phyloP scores from a whole-genome alignment of 129 eudicot species.

The Rutidosis leptorrhynchoides region DNA sequence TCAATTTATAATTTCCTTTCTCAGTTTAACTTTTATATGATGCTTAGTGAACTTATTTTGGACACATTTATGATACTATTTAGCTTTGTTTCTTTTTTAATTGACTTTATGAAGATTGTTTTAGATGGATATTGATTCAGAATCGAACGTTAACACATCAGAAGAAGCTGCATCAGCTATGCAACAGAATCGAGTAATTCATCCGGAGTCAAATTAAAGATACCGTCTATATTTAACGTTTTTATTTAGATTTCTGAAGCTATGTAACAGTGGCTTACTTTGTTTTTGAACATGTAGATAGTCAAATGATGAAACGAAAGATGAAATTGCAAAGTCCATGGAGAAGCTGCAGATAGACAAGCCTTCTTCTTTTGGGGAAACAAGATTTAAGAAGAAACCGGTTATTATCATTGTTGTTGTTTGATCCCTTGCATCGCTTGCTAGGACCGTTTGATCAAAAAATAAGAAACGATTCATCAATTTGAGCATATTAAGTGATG shows the following conservation, averaged over 20 bases:
- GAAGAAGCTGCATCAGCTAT: constrained; percentile 37
- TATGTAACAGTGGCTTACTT: neutral
- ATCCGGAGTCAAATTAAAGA: constrained; percentile 25
- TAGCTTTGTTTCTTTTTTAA: neutral
- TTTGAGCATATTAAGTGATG: too few species aligned
- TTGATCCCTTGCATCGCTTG: too few species aligned
- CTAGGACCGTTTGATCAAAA: too few species aligned
- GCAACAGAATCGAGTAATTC: constrained; percentile 48
- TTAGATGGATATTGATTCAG: constrained; percentile 64
- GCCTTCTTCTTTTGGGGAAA: constrained; percentile 35
- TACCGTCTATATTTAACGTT: neutral
- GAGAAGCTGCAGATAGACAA: constrained; percentile 62
- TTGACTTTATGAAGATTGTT: neutral
- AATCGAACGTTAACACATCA: constrained; percentile 28
- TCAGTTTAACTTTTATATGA: too few species aligned
- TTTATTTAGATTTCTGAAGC: neutral
- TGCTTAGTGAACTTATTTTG: too few species aligned
- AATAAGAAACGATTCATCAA: too few species aligned
- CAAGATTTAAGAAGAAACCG: constrained; percentile 73
- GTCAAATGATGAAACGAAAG: constrained; percentile 40
- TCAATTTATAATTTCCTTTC: too few species aligned
- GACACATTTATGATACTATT: too few species aligned
- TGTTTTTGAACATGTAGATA: constrained; percentile 15
- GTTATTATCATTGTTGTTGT: constrained; percentile 84
- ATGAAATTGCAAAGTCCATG: constrained; percentile 61